Evolutionary conservation across 2,329 filamentous ascomycete species (phyloP), one percentile per base, ranked within the genome.

Genomic region (Shiraia sp.): DNA sequence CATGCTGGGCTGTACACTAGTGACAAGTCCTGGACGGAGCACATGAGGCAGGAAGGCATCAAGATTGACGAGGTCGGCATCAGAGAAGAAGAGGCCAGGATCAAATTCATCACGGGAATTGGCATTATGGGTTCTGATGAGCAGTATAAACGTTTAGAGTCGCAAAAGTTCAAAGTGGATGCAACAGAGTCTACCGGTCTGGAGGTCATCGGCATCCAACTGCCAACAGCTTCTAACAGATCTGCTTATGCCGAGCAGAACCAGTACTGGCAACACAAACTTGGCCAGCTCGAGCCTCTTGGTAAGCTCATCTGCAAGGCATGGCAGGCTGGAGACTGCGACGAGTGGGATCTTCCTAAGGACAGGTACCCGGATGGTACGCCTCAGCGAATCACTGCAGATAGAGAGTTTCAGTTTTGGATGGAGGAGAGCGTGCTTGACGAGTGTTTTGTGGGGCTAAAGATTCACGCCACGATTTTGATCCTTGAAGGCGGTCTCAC

Each of bases 341-440:
- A 56, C 4, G 58, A 67, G 27, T 68, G 61, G 42, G 72, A 75
- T 36, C 52, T 73, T 1, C 69, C 70, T 6, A 58, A 45, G 39
- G 53, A 16, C 14, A 63, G 57, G 32, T 61, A 62, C 36, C 55
- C 56, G 3, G 36, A 50, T 6, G 58, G 55, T 13, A 55, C 54
- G 32, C 53, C 55, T 17, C 35, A 44, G 6, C 49, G 43, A 42
- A 38, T 41, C 9, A 45, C 45, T 6, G 54, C 67, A 12, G 73
- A 79, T 26, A 53, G 42, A 30, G 75, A 73, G 32, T 69, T 73
- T 47, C 63, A 65, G 10, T 85, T 95, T 51, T 81, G 87, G 58
- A 61, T 96, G 3, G 90, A 96, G 46, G 78, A 82, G 17, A 66
- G 76, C 4, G 64, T 81, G 2, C 68, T 87, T 13, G 46, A 73